A percentile compares a stretch with the other conserved stretches of the same genome.
Evolutionary conservation across 768 basidiomycete species (phyloP).

Genomic region (Lactarius hengduanensis): DNA sequence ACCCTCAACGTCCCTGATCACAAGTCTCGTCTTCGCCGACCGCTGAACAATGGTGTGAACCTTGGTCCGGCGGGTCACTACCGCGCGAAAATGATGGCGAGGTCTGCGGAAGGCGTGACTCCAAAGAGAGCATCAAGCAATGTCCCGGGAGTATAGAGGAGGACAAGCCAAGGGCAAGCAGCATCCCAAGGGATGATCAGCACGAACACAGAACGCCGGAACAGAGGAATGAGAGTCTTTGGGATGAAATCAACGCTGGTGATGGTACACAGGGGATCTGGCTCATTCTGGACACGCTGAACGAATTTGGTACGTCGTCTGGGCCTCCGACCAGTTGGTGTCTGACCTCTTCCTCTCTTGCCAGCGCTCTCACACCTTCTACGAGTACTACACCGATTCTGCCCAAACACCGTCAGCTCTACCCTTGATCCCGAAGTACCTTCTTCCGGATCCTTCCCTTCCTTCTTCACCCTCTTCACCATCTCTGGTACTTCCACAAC

Average conservation of each 20-base stretch:
- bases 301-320: conserved; percentile 20
- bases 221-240: conserved; percentile 12
- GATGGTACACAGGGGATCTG: conserved; percentile 27
- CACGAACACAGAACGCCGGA: conserved; percentile 14
- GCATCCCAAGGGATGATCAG: conserved; percentile 13
- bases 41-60: conserved; percentile 23
- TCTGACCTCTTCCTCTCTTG: not conserved
- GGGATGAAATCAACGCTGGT: conserved; percentile 18
- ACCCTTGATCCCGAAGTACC: conserved; percentile 23
- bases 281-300: conserved; percentile 26
- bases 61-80: conserved; percentile 26
- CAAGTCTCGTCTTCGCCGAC: conserved; percentile 5
- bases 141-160: conserved; percentile 11
- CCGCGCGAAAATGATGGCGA: conserved; percentile 18
- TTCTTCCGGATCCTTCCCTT: conserved; percentile 6
- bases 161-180: conserved; percentile 1
- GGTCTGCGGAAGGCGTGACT: conserved; percentile 21
- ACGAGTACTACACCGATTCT: conserved; percentile 28
- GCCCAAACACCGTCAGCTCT: conserved; percentile 18
- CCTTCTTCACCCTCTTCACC: conserved; percentile 11
- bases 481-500: not conserved
- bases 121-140: conserved; percentile 25
- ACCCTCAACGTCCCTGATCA: not conserved
- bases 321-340: not conserved
- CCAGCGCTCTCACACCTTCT: conserved; percentile 25